Evolutionary conservation across 306 rosid genomes (phyloP).

Genomic region (Prunus mira): DNA sequence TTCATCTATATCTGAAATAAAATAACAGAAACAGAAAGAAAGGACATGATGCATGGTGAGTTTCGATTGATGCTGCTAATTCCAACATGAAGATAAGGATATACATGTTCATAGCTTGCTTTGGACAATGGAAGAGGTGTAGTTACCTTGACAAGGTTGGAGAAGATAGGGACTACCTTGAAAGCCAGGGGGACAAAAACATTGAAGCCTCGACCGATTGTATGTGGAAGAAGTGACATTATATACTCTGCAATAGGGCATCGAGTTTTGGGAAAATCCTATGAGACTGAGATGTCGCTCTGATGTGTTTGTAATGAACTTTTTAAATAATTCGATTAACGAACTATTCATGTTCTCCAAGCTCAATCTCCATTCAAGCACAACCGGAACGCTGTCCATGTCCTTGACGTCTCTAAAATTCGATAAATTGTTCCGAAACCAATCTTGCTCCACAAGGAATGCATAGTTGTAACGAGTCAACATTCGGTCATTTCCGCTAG

Average conservation of each 20-base stretch:
- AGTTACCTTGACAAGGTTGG: slow-evolving; percentile 8
- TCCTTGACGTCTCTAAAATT: background rate
- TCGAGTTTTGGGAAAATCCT: background rate
- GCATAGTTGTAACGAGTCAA: background rate
- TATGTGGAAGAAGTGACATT: background rate
- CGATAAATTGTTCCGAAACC: background rate
- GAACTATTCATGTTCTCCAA: too few species aligned
- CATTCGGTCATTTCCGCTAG: background rate
- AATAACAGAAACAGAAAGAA: background rate
- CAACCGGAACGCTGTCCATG: slow-evolving; percentile 8
- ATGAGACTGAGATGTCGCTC: too few species aligned
- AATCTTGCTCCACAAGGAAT: slow-evolving; percentile 2
- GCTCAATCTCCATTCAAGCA: slow-evolving; percentile 14
- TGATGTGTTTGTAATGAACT: too few species aligned
- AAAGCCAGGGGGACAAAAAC: slow-evolving; percentile 2
- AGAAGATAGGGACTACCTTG: slow-evolving; percentile 18
- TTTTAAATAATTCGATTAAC: too few species aligned
- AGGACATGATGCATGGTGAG: background rate
- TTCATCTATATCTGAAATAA: slow-evolving; percentile 11
- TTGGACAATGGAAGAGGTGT: background rate
- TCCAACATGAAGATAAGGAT: too few species aligned
- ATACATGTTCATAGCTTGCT: too few species aligned
- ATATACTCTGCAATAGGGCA: background rate
- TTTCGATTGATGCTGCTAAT: too few species aligned
- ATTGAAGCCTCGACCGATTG: background rate